Conservation (phyloP, 352 stramenopile genomes). For the Globisporangium nunn region DNA sequence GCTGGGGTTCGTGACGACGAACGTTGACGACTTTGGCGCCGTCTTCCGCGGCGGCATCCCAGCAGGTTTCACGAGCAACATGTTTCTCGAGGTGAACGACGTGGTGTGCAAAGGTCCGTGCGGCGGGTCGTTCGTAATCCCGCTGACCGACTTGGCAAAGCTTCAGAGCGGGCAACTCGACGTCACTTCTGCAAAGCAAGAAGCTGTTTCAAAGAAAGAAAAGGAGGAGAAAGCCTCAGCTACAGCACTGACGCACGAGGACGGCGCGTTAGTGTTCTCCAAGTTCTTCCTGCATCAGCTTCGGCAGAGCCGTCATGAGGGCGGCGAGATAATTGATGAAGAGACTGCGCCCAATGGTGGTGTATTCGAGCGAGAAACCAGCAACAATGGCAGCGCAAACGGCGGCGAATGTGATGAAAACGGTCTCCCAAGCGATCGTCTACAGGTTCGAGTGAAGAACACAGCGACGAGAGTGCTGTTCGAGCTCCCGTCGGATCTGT, state of each 20-base stretch:
- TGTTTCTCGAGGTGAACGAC: conserved; percentile 51
- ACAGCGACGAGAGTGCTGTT: conserved; percentile 52
- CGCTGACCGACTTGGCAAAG: conserved; percentile 37
- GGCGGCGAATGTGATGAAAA: background rate
- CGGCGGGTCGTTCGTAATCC: conserved; percentile 43
- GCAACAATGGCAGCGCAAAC: background rate
- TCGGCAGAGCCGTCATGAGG: background rate
- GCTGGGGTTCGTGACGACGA: conserved; percentile 45
- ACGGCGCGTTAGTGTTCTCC: conserved; percentile 48
- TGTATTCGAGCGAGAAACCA: background rate
- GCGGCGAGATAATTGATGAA: conserved; percentile 2
- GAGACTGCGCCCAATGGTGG: background rate
- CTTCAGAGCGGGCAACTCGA: conserved; percentile 10
- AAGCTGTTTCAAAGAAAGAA: background rate
- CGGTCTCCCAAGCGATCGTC: conserved; percentile 27
- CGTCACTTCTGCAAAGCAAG: background rate
- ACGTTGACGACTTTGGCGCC: conserved; percentile 57
- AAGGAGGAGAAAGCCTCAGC: conserved; percentile 5
- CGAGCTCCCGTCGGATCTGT: conserved; percentile 45
- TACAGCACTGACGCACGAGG: conserved; percentile 43
- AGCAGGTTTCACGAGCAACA: conserved; percentile 38
- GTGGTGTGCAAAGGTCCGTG: conserved; percentile 61
- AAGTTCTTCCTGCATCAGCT: conserved; percentile 34
- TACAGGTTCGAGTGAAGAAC: conserved; percentile 59
- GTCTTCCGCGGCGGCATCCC: conserved; percentile 51